These are phyloP conservation scores for Salix suchowensis DNA, from an alignment of 345 rosid genomes.

Conservation along the genomic window DNA sequence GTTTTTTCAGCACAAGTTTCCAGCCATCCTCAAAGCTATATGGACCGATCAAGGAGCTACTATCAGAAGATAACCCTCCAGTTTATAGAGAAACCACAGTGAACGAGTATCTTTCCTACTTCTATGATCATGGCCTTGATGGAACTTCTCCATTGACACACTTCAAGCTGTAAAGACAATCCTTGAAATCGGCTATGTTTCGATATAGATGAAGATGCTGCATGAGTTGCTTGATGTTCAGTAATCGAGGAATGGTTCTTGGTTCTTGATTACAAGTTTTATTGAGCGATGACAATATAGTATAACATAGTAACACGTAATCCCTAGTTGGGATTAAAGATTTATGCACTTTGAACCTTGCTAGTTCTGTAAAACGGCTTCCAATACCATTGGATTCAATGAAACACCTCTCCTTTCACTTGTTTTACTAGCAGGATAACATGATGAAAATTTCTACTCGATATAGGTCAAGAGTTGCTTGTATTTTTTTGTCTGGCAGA, in stretches of 20 bases:
- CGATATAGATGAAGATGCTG: too few species aligned
- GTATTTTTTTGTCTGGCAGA: too few species aligned
- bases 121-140: constrained; percentile 7
- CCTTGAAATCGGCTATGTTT: neutral
- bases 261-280: too few species aligned
- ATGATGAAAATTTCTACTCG: neutral
- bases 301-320: too few species aligned
- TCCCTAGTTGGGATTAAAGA: too few species aligned
- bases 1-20: constrained; percentile 12
- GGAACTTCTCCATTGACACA: constrained; percentile 8
- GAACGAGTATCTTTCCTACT: neutral
- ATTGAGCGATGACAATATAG: too few species aligned
- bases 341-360: too few species aligned
- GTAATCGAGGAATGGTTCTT: too few species aligned
- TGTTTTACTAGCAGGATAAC: neutral
- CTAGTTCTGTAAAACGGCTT: too few species aligned
- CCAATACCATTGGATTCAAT: neutral
- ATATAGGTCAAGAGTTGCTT: neutral
- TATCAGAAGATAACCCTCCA: constrained; percentile 15
- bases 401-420: neutral
- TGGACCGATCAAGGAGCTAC: constrained; percentile 18
- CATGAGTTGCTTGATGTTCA: too few species aligned
- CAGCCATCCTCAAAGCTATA: constrained; percentile 2
- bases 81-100: constrained; percentile 8
- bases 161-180: constrained; percentile 5